A percentile compares a stretch with the other conserved stretches of the same genome.
These are phyloP conservation scores for Colletotrichum theobromicola DNA, from an alignment of 2,329 filamentous ascomycete species.

Conservation along the genomic window DNA sequence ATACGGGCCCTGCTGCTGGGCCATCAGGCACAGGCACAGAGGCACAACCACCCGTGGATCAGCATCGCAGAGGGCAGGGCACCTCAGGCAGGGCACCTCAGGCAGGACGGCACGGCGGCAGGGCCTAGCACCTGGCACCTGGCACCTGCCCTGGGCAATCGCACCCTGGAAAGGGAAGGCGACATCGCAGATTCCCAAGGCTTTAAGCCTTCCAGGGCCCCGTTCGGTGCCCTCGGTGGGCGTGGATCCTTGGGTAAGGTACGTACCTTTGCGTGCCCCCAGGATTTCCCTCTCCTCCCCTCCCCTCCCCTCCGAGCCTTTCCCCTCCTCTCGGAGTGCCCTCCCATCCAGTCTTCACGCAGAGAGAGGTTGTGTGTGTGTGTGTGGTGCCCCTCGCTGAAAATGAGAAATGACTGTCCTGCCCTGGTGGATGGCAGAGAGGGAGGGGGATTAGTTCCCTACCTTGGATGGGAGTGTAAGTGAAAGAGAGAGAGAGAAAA, in stretches of 20 bases:
- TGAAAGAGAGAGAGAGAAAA: background rate
- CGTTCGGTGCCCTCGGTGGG: background rate
- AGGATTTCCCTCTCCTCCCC: background rate
- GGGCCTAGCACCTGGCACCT: background rate
- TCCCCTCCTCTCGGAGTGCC: background rate
- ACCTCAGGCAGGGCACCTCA: too few species aligned
- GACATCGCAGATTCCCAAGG: background rate
- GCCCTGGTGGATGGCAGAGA: background rate
- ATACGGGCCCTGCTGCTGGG: background rate
- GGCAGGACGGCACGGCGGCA: too few species aligned
- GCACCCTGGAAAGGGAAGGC: background rate
- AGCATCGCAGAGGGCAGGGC: background rate
- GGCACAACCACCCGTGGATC: background rate
- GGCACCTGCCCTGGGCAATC: constrained; percentile 5
- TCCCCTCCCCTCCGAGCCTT: background rate
- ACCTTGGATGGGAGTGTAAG: background rate
- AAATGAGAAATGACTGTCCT: background rate
- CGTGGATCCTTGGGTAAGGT: background rate
- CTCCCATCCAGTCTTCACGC: background rate
- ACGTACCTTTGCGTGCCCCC: background rate
- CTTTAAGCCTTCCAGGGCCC: background rate
- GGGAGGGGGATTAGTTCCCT: too few species aligned
- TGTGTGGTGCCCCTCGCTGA: background rate
- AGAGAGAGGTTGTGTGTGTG: background rate
- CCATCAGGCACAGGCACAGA: background rate